Evolutionary conservation across 257 asterid species (phyloP), one percentile per base, ranked within the genome.

Genomic region (Knoxia roxburghii): DNA sequence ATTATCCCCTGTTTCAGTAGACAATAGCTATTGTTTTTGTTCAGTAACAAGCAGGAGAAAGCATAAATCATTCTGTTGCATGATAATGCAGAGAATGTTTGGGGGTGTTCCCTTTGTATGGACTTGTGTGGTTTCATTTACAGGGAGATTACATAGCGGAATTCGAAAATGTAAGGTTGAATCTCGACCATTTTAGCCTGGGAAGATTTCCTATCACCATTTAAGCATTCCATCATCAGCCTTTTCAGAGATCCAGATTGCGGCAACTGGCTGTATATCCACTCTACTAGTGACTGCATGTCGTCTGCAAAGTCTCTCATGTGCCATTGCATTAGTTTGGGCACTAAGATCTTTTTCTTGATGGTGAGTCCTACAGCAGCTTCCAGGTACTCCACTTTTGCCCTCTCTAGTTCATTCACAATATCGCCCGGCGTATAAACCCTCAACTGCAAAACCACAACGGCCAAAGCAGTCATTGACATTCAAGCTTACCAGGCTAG

Each of bases 211-310:
- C 80, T 64, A 60, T 88, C 91, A 40, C 86, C 89, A 29, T 78
- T 77, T 33, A 88, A 82, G 75, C 95, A 86, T 69, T 90, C 96
- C 86, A 82, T 86, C 72, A 93, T 83, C 80, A 82, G 66, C 78
- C 88, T 82, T 81, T 93, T 90, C 59, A 90, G 64, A 13, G 95
- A 76, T 77, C 87, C 80, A 11, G 82, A 80, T 32, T 80, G 73
- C 1, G 90, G 89, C 58, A 93, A 79, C 73, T 90, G 99, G 79
- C 97, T 93, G 77, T 93, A 93, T 60, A 93, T 85, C 97, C 99
- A 93, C 73, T 93, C 99, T 0, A 90, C 68, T 51, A 93, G 95
- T 9, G 96, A 90, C 50, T 83, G 95, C 84, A 88, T 84, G 72
- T 88, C 91, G 55, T 93, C 97, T 0, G 96, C 97, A 43, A 93